phyloP scores from a whole-genome alignment of 2,329 filamentous ascomycete species.

The Nigrospora osmanthi region DNA sequence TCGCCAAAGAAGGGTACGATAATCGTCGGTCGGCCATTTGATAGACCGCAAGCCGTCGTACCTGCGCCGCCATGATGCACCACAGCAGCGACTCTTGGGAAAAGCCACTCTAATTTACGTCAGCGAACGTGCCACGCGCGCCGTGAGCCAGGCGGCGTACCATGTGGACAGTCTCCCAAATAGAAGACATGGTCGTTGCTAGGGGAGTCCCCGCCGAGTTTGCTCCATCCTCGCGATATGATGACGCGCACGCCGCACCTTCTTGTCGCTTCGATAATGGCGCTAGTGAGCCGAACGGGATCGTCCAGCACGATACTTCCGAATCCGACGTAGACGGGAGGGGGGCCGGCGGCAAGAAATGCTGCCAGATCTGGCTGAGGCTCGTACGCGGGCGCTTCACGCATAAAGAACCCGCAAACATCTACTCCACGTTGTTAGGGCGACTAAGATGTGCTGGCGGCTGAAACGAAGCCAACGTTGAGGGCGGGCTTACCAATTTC shows the following conservation, averaged over 20 bases:
- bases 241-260: constrained; percentile 50
- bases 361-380: constrained; percentile 57
- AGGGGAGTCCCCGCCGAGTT: constrained; percentile 38
- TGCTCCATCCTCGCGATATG: constrained; percentile 59
- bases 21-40: constrained; percentile 52
- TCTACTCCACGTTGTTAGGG: neutral
- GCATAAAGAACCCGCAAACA: constrained; percentile 69
- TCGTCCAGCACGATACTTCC: constrained; percentile 68
- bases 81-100: constrained; percentile 48
- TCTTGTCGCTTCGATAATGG: constrained; percentile 52
- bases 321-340: constrained; percentile 77
- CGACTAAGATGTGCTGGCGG: neutral
- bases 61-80: constrained; percentile 60
- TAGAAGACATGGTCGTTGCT: constrained; percentile 45
- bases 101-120: constrained; percentile 43
- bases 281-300: constrained; percentile 45
- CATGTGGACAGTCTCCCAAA: constrained; percentile 53
- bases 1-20: constrained; percentile 62
- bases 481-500: constrained; percentile 46
- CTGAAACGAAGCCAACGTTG: neutral
- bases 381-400: constrained; percentile 57
- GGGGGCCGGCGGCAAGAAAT: constrained; percentile 58
- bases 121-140: no score
- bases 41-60: constrained; percentile 56
- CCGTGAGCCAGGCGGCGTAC: no score